Base-by-base conservation (phyloP, 352 stramenopile genomes). In the Pythium utonaiense region DNA sequence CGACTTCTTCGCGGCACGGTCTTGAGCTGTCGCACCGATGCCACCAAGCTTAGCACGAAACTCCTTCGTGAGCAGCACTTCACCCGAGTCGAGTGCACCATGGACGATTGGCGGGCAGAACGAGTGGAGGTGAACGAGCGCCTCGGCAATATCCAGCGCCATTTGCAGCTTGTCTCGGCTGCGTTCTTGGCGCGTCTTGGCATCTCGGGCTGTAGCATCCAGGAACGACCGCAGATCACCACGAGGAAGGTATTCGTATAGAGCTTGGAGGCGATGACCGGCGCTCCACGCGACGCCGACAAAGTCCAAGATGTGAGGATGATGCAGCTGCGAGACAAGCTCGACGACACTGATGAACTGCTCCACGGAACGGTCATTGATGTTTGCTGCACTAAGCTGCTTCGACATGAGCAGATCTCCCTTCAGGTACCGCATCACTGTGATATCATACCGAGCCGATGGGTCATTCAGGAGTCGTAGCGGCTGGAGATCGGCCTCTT, bases 261-360 rank as follows among this genome's bases (percentile, higher is more conserved):
- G 30, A 3, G 62, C 59, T 21, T 69, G 62, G 1, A 64, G 36
- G 10, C 53, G 36, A 0, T 56, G 41, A 22, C 53, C 31, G 0
- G 55, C 13, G 5, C 33, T 60, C 56, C 61, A 70, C 10, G 61
- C 57, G n/a, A 67, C 66, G 49, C 61, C 66, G 9, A 70, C 34
- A 51, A 73, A 64, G 25, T 61, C 38, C n/a, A 70, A 31, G 22
- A 73, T 73, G 28, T 62, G 66, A 6, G 67, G 62, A 21, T 61
- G 64, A 10, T 63, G 54, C 36, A 75, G 44, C 27, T 58, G 53
- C 6, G 57, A 51, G 36, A 62, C 64, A 31, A 74, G 53, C 42
- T 71, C 56, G 50, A 71, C 60, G 28, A 66, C 53, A 34, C 68
- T 58, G 44, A 74, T 65, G 27, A 74, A 74, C 50, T 69, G 61